Percentiles rank a stretch among this genome's conserved stretches.
These are phyloP conservation scores for Aspergillus aculeatinus DNA, from an alignment of 2,329 filamentous ascomycete species.

Conservation along the genomic window DNA sequence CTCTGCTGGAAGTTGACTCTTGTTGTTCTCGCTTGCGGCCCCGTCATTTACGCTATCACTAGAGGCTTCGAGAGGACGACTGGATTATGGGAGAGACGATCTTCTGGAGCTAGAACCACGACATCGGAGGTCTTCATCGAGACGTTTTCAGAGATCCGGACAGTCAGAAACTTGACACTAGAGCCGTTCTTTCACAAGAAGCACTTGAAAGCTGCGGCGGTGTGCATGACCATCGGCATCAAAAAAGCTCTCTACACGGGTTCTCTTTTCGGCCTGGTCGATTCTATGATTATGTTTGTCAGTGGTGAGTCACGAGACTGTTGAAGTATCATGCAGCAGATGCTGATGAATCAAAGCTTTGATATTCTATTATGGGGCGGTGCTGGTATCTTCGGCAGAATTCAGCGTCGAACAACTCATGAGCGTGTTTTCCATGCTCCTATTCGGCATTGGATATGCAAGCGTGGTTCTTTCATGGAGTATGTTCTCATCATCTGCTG, in stretches of 20 bases:
- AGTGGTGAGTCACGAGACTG: conserved; percentile 45
- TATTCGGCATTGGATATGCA: conserved; percentile 78
- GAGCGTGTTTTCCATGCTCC: conserved; percentile 74
- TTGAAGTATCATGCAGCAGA: not conserved
- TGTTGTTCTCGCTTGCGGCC: conserved; percentile 67
- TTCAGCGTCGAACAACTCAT: conserved; percentile 61
- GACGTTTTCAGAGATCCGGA: conserved; percentile 74
- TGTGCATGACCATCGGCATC: conserved; percentile 61
- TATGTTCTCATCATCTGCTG: conserved; percentile 22
- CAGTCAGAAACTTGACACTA: conserved; percentile 72
- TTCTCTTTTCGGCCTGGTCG: conserved; percentile 72
- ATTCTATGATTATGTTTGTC: conserved; percentile 69
- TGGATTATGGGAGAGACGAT: conserved; percentile 68
- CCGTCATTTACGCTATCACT: conserved; percentile 66
- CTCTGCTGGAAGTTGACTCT: conserved; percentile 79
- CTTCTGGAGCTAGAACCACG: conserved; percentile 62
- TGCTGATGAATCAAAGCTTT: conserved; percentile 51
- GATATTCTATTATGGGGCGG: conserved; percentile 78
- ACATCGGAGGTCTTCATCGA: conserved; percentile 68
- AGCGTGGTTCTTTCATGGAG: conserved; percentile 66
- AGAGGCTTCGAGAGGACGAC: conserved; percentile 65
- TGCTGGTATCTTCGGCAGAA: conserved; percentile 56
- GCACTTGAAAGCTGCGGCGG: conserved; percentile 53
- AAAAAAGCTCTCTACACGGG: conserved; percentile 67
- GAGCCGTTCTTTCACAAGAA: conserved; percentile 69